These are phyloP conservation scores for rapeseed (Brassica napus) DNA, from an alignment of 345 rosid genomes.

Conservation along the genomic window Da-Ae NC_063438.1:13694001-13694500, in stretches of 20 bases:
- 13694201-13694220: constrained; percentile 1
- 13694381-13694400: background rate
- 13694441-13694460: background rate
- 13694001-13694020: constrained; percentile 4
- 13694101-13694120: background rate
- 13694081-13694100: background rate
- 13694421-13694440: background rate
- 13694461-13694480: background rate
- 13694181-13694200: background rate
- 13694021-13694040: constrained; percentile 10
- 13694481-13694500: background rate
- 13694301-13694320: background rate
- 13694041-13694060: constrained; percentile 13
- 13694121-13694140: background rate
- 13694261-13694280: constrained; percentile 1
- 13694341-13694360: background rate
- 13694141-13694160: background rate
- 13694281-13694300: constrained; percentile 2
- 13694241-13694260: background rate
- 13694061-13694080: constrained; percentile 5
- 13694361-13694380: background rate
- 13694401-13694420: background rate
- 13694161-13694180: background rate
- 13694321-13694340: constrained; percentile 1
- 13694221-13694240: background rate